Conservation (phyloP, 2,329 filamentous ascomycete genomes). For the Colletotrichum sp. region DNA sequence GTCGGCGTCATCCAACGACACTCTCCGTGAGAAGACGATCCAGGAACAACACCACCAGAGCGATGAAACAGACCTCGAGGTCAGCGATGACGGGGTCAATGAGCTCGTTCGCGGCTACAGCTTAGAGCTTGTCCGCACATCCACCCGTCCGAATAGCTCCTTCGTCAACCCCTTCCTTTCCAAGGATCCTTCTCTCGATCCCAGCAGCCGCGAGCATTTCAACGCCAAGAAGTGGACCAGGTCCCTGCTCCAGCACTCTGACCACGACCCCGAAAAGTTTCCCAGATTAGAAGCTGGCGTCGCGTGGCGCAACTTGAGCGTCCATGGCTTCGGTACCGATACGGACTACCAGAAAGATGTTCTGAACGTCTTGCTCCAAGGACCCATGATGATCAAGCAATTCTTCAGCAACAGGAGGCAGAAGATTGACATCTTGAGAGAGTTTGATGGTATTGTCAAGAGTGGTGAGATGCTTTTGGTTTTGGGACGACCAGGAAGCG, state of each 20-base stretch:
- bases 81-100: not conserved
- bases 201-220: constrained; percentile 46
- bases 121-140: constrained; percentile 18
- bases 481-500: constrained; percentile 58
- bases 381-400: constrained; percentile 23
- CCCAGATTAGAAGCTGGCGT: constrained; percentile 41
- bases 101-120: constrained; percentile 19
- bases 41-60: not conserved
- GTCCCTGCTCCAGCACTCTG: constrained; percentile 45
- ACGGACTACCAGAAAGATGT: constrained; percentile 40
- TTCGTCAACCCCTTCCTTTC: constrained; percentile 29
- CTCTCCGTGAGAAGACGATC: not conserved
- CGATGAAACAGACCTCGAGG: not conserved
- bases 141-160: constrained; percentile 3
- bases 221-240: constrained; percentile 50
- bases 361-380: constrained; percentile 30
- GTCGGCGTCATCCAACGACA: not conserved
- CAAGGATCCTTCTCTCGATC: constrained; percentile 42
- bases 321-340: constrained; percentile 39
- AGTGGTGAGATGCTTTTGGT: constrained; percentile 43
- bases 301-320: constrained; percentile 41
- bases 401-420: constrained; percentile 26
- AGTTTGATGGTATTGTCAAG: constrained; percentile 57
- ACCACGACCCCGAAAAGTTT: constrained; percentile 36
- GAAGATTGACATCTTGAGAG: constrained; percentile 53